Evolutionary conservation across 2,329 filamentous ascomycete genomes (phyloP).

Genomic region (Verticillium isaacii): DNA sequence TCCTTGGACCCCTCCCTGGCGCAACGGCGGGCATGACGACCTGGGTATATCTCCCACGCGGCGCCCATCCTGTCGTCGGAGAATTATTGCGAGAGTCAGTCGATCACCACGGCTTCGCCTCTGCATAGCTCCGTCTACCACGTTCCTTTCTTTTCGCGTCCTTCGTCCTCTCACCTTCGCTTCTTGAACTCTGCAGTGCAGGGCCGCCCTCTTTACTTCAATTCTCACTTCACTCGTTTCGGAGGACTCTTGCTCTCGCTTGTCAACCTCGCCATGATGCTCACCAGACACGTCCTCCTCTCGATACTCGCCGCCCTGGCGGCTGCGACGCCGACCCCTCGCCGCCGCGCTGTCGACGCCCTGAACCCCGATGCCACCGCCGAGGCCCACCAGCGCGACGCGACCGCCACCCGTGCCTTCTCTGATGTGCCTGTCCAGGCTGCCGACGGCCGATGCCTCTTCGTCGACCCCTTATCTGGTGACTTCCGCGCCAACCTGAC

Average conservation of each 20-base stretch:
- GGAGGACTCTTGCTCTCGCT: neutral
- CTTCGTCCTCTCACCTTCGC: conserved; percentile 13
- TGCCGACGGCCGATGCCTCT: conserved; percentile 38
- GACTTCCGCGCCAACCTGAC: conserved; percentile 44
- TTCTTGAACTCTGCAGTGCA: conserved; percentile 23
- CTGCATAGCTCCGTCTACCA: conserved; percentile 17
- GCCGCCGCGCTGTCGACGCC: conserved; percentile 29
- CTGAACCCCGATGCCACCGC: conserved; percentile 38
- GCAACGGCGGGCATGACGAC: neutral
- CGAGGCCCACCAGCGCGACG: conserved; percentile 40
- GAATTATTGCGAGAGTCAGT: neutral
- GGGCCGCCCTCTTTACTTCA: conserved; percentile 16
- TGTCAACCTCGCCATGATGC: conserved; percentile 12
- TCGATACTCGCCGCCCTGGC: conserved; percentile 19
- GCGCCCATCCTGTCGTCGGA: neutral
- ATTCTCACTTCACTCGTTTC: neutral
- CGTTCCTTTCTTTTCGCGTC: conserved; percentile 6
- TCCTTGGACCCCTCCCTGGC: neutral
- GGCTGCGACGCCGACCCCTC: conserved; percentile 19
- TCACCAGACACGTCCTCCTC: conserved; percentile 15
- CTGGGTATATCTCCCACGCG: neutral
- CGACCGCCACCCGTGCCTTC: conserved; percentile 37
- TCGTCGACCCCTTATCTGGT: conserved; percentile 40
- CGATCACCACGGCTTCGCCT: conserved; percentile 5
- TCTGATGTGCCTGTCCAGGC: conserved; percentile 40